Conservation (phyloP, 2,329 filamentous ascomycete genomes). For the Cercospora citrullina region DNA sequence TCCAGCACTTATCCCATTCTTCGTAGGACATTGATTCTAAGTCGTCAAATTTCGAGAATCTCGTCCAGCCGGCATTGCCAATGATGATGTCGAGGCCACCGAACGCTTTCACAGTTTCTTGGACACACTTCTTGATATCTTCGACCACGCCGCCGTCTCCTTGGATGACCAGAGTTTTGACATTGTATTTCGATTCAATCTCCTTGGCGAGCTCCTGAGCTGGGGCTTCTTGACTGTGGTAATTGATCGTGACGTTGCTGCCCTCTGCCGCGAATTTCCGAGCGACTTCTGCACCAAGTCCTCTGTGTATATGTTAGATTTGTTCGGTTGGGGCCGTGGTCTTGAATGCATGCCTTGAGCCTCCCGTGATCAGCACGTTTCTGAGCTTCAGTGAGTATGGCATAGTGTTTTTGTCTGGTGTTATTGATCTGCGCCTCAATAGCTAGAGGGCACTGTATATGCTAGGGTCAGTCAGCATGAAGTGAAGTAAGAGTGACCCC, state of each 20-base stretch:
- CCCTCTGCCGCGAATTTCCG: constrained; percentile 68
- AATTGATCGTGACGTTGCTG: constrained; percentile 72
- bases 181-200: constrained; percentile 53
- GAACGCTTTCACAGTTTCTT: constrained; percentile 59
- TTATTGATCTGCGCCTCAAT: neutral
- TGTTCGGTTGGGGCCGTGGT: neutral
- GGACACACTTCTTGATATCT: constrained; percentile 61
- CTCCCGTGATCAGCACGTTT: constrained; percentile 65
- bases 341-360: constrained; percentile 54
- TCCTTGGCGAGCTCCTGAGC: constrained; percentile 61
- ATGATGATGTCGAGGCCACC: constrained; percentile 75
- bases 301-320: constrained; percentile 49
- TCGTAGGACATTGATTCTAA: constrained; percentile 59
- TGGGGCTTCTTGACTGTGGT: constrained; percentile 60
- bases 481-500: neutral
- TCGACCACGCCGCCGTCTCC: constrained; percentile 64
- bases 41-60: constrained; percentile 58
- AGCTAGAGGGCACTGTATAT: neutral
- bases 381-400: constrained; percentile 62
- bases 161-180: constrained; percentile 58
- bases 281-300: constrained; percentile 68
- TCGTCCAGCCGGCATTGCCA: constrained; percentile 71
- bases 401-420: constrained; percentile 46
- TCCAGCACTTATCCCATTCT: constrained; percentile 67
- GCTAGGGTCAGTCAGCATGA: constrained; percentile 1